Base-by-base conservation (phyloP, 1,139 yeast species). In the Sugiyamaella xylanicola region DNA sequence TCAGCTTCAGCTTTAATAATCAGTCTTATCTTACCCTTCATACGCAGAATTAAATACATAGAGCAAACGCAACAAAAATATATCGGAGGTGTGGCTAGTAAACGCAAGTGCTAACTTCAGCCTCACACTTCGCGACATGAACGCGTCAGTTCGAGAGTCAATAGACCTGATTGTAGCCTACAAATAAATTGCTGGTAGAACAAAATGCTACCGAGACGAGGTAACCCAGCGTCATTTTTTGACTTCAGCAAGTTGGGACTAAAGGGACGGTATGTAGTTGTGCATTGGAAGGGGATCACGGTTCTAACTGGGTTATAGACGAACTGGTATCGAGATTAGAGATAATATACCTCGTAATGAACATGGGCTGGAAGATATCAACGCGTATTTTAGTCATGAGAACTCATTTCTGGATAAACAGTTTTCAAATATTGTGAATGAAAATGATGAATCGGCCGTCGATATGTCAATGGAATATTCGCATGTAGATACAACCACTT, bases 291-390 rank as follows among this genome's bases (percentile, higher is more conserved):
- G 42, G 20, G 16, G 37, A 45, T 3, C 45, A 7, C 2, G 11
- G 8, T n/a, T 42, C 35, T 41, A 35, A 16, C 13, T 48, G 36
- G 42, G 44, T 41, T 44, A 8, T 42, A 66, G 70, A 41, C 65
- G 67, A 25, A 65, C 87, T 1, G 89, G 89, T 8, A 68, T 84
- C 19, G 74, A 74, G 57, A 83, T 84, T 2, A 76, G 74, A 53
- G 68, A 75, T 55, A 76, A 83, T 69, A 65, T 86, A 45, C 72
- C 74, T 35, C 79, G 82, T 62, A 95, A 87, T 69, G 81, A 80
- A 56, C 80, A 83, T 67, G 86, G 90, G 37, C 82, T 89, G 85
- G 96, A 90, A 66, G 87, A 85, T 64, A 71, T 89, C 42, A 87
- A 86, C 62, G 95, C 85, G 55, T 90, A 86, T 72, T 89, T 88